Conservation (phyloP, 805 yeast genomes). For the Naumovozyma dairenensis region DNA sequence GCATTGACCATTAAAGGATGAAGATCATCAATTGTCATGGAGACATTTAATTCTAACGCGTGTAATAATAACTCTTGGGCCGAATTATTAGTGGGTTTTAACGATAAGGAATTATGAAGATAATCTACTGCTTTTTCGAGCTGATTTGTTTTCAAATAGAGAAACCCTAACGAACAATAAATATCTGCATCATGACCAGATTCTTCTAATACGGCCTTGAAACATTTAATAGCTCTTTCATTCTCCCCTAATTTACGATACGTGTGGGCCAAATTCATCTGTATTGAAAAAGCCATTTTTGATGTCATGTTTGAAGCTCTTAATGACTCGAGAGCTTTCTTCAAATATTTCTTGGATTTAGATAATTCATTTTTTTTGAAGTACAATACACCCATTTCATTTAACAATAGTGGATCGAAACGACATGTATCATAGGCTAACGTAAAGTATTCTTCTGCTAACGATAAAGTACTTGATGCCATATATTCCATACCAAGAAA, state of each 20-base stretch:
- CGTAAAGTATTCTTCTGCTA: constrained; percentile 78
- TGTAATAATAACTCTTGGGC: constrained; percentile 73
- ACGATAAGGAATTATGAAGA: constrained; percentile 71
- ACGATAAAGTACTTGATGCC: constrained; percentile 69
- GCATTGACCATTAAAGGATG: constrained; percentile 24
- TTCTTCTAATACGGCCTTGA: constrained; percentile 62
- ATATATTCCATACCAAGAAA: constrained; percentile 94
- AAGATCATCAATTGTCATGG: constrained; percentile 19
- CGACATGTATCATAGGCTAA: constrained; percentile 72
- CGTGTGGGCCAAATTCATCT: constrained; percentile 82
- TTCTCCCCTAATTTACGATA: constrained; percentile 56
- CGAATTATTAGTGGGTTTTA: constrained; percentile 71
- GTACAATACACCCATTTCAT: constrained; percentile 87
- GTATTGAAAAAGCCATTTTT: constrained; percentile 75
- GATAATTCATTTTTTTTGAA: constrained; percentile 62
- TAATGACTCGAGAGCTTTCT: constrained; percentile 63
- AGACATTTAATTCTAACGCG: constrained; percentile 56
- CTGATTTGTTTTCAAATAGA: constrained; percentile 62
- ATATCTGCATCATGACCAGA: constrained; percentile 66
- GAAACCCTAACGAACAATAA: constrained; percentile 75
- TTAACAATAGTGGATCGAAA: constrained; percentile 76
- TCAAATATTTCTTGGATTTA: constrained; percentile 61
- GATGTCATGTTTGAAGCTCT: constrained; percentile 64
- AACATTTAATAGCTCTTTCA: constrained; percentile 62
- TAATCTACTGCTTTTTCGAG: constrained; percentile 58